Evolutionary conservation across 371 early-diverging fungal species (phyloP).

Genomic region (Thermomucor indicae-seudaticae): DNA sequence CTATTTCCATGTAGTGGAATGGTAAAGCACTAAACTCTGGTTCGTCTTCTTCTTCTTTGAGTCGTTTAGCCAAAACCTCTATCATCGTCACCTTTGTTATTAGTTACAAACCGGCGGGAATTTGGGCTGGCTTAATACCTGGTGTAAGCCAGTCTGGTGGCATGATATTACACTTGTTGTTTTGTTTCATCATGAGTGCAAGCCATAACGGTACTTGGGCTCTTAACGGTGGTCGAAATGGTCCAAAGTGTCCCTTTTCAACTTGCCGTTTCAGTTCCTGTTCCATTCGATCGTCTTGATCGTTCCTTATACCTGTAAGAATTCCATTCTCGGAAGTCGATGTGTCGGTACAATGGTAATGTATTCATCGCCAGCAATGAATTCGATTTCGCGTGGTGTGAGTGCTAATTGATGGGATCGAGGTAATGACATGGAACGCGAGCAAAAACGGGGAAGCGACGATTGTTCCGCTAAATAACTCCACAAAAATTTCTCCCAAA

Average conservation of each 20-base stretch:
- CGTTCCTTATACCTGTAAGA: constrained; percentile 55
- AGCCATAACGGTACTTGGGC: constrained; percentile 84
- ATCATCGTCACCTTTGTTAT: neutral
- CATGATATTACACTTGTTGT: constrained; percentile 77
- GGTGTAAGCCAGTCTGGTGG: constrained; percentile 76
- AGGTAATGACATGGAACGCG: constrained; percentile 62
- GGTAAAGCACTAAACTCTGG: constrained; percentile 74
- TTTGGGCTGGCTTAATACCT: neutral
- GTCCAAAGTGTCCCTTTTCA: constrained; percentile 62
- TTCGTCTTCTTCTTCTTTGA: constrained; percentile 56
- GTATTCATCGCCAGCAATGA: constrained; percentile 72
- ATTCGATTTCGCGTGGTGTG: constrained; percentile 82
- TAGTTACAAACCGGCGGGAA: neutral
- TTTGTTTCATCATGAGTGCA: constrained; percentile 77
- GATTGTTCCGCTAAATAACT: no score
- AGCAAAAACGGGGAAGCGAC: no score
- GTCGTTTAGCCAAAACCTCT: constrained; percentile 52
- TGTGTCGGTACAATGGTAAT: constrained; percentile 69
- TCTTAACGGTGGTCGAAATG: constrained; percentile 73
- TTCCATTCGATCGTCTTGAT: neutral
- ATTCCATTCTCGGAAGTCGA: constrained; percentile 56
- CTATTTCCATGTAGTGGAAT: constrained; percentile 78
- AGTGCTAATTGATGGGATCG: constrained; percentile 54
- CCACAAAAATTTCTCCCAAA: no score
- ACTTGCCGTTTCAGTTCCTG: neutral